phyloP scores from a whole-genome alignment of 2,329 filamentous ascomycete species.

The Penicillium nordicum region DNA sequence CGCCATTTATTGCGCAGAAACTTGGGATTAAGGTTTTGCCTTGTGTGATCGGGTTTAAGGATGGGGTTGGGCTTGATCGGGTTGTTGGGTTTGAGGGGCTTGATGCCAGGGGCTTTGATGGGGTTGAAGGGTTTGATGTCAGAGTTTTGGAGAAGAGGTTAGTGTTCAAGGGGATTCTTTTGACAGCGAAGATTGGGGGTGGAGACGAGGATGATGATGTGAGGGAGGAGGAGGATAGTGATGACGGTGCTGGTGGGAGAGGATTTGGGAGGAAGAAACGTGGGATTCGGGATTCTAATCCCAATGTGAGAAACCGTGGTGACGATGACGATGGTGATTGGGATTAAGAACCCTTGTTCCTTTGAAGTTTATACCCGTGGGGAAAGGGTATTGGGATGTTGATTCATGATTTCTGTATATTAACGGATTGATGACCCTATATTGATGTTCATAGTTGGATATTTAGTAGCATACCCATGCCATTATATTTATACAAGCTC shows the following conservation, averaged over 20 bases:
- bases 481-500: neutral
- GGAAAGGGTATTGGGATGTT: neutral
- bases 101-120: conserved; percentile 37
- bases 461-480: neutral
- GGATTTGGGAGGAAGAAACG: conserved; percentile 14
- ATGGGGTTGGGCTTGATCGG: conserved; percentile 44
- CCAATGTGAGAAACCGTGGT: conserved; percentile 21
- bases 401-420: conserved; percentile 4
- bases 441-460: conserved; percentile 3
- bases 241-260: conserved; percentile 17
- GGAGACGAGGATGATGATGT: conserved; percentile 22
- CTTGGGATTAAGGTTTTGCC: conserved; percentile 46
- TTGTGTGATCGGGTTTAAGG: conserved; percentile 49
- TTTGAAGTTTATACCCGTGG: neutral
- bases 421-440: conserved; percentile 5
- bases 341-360: conserved; percentile 36
- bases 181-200: conserved; percentile 31
- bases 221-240: conserved; percentile 25
- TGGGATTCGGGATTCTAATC: conserved; percentile 33
- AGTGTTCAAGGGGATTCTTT: conserved; percentile 39
- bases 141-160: conserved; percentile 43
- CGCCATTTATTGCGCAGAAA: conserved; percentile 49
- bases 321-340: conserved; percentile 45
- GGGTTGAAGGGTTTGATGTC: conserved; percentile 40
- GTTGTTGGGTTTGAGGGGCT: conserved; percentile 50